phyloP scores from a whole-genome alignment of 768 basidiomycete species.

The Mycena olivaceomarginata region DNA sequence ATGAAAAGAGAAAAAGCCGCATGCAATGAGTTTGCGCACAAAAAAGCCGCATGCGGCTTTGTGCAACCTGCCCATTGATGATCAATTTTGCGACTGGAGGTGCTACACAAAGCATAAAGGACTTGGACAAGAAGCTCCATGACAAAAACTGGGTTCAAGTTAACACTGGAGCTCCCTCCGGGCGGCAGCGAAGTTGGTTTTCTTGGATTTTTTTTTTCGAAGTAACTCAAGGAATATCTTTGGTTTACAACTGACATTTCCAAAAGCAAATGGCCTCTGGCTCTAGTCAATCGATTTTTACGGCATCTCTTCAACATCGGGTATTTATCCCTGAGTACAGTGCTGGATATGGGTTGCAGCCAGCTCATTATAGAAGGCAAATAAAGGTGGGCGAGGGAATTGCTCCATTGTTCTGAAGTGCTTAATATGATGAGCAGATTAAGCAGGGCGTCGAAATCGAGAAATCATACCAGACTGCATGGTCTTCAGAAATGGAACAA shows the following conservation, averaged over 20 bases:
- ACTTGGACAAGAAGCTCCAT: conserved; percentile 30
- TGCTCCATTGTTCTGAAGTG: conserved; percentile 48
- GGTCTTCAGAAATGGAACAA: conserved; percentile 44
- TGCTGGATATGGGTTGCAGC: conserved; percentile 52
- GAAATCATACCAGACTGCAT: conserved; percentile 7
- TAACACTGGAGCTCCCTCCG: conserved; percentile 42
- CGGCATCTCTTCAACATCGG: background rate
- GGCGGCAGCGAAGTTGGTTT: conserved; percentile 49
- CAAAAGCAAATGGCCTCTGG: conserved; percentile 31
- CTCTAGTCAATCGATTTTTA: conserved; percentile 16
- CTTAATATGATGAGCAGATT: conserved; percentile 57
- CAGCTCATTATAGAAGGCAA: conserved; percentile 61
- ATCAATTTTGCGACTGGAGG: conserved; percentile 34
- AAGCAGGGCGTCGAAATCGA: conserved; percentile 67
- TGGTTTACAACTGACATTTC: background rate
- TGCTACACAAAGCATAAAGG: conserved; percentile 27
- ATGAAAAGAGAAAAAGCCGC: too few species aligned
- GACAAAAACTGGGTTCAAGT: conserved; percentile 52
- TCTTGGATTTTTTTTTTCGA: conserved; percentile 36
- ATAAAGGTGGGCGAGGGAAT: conserved; percentile 62
- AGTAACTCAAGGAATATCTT: conserved; percentile 1
- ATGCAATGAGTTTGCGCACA: too few species aligned
- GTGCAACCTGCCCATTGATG: too few species aligned
- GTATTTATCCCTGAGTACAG: background rate
- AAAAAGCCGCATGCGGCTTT: too few species aligned